phyloP scores from a whole-genome alignment of 495 filamentous ascomycete species.

The Aspergillus baeticus region DNA sequence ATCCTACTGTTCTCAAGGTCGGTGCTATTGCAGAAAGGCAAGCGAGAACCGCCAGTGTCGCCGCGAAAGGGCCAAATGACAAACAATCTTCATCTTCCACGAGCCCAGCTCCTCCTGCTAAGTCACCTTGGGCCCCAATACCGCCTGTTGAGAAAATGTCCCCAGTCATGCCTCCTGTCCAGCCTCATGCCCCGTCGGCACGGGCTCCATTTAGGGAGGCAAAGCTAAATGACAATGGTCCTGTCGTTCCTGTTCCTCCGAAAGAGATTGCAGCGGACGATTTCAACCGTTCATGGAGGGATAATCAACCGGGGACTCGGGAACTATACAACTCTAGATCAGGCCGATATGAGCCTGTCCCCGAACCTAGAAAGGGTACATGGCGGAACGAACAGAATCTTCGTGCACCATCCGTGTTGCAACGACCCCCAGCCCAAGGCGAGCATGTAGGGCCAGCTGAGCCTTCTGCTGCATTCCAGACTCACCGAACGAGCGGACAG shows the following conservation, averaged over 20 bases:
- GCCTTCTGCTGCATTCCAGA: constrained; percentile 89
- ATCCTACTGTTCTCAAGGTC: constrained; percentile 52
- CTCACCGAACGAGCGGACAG: constrained; percentile 64
- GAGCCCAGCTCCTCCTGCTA: constrained; percentile 72
- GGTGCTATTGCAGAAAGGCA: constrained; percentile 51
- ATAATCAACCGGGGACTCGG: constrained; percentile 59
- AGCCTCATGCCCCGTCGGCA: constrained; percentile 21
- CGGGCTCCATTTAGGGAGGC: constrained; percentile 32
- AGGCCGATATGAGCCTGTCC: constrained; percentile 88
- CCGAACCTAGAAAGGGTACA: constrained; percentile 68
- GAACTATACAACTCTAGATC: constrained; percentile 94
- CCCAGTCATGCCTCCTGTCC: constrained; percentile 56
- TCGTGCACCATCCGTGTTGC: constrained; percentile 76
- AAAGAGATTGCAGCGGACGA: constrained; percentile 94
- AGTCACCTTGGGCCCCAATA: constrained; percentile 87
- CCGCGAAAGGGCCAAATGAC: constrained; percentile 66
- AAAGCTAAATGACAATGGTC: constrained; percentile 27
- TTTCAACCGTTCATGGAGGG: constrained; percentile 85
- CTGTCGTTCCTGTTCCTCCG: constrained; percentile 42
- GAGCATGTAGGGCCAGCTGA: constrained; percentile 75
- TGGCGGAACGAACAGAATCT: constrained; percentile 63
- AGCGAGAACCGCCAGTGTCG: constrained; percentile 54
- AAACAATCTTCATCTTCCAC: constrained; percentile 79
- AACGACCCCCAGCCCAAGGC: constrained; percentile 55
- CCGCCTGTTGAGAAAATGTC: constrained; percentile 82